phyloP scores from a whole-genome alignment of 2,329 filamentous ascomycete genomes.

The Pseudofabraea citricarpa region DNA sequence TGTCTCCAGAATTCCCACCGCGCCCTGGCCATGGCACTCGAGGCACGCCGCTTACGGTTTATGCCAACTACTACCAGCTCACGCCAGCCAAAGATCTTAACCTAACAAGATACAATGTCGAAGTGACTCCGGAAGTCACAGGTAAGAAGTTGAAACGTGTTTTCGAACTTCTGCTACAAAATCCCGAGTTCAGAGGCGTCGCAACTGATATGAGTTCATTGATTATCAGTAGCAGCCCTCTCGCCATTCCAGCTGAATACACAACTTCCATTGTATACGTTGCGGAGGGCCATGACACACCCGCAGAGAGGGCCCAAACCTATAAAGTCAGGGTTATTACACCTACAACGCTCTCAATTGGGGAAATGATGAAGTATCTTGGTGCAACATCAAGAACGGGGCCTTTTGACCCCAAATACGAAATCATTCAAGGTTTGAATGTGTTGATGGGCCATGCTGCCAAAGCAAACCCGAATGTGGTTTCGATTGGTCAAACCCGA shows the following conservation, averaged over 20 bases:
- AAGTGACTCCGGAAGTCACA: conserved; percentile 17
- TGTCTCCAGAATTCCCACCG: conserved; percentile 16
- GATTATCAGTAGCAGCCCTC: conserved; percentile 16
- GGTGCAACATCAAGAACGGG: conserved; percentile 7
- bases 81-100: conserved; percentile 13
- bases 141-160: conserved; percentile 23
- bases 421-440: conserved; percentile 53
- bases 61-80: conserved; percentile 27
- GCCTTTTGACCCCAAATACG: conserved; percentile 32
- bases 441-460: conserved; percentile 47
- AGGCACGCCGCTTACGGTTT: conserved; percentile 21
- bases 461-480: conserved; percentile 33
- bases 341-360: conserved; percentile 14
- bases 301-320: conserved; percentile 8
- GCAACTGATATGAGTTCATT: conserved; percentile 24
- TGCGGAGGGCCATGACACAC: conserved; percentile 23
- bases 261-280: conserved; percentile 16
- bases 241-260: conserved; percentile 13
- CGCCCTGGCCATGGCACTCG: conserved; percentile 25
- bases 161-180: conserved; percentile 25
- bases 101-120: conserved; percentile 24
- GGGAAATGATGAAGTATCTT: conserved; percentile 15
- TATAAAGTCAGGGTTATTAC: conserved; percentile 18
- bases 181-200: conserved; percentile 20
- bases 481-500: conserved; percentile 47